A percentile compares a stretch with the other conserved stretches of the same genome.
Evolutionary conservation across 2,329 filamentous ascomycete species (phyloP).

Genomic region (Lithohypha guttulata): DNA sequence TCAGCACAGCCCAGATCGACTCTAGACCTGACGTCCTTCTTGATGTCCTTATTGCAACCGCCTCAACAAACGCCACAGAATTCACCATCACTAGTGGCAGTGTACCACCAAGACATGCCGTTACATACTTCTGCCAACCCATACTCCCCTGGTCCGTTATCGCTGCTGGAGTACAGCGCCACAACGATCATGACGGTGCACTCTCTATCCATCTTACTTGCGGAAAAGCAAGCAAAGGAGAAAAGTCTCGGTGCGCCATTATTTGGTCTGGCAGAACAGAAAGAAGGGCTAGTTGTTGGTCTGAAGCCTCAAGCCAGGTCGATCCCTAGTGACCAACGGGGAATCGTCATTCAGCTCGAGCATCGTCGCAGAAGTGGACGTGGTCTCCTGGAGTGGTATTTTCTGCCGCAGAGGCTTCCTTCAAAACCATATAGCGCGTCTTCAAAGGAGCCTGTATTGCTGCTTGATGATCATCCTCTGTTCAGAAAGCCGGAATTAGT

Average conservation of each 20-base stretch:
- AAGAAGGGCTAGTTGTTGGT: slow-evolving; percentile 68
- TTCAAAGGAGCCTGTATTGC: slow-evolving; percentile 40
- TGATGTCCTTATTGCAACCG: slow-evolving; percentile 58
- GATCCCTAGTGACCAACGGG: slow-evolving; percentile 29
- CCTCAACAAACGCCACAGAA: slow-evolving; percentile 19
- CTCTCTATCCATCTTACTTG: slow-evolving; percentile 63
- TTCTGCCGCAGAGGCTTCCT: slow-evolving; percentile 33
- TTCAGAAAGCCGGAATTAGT: slow-evolving; percentile 45
- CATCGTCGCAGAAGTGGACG: slow-evolving; percentile 73
- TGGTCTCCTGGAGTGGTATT: slow-evolving; percentile 60
- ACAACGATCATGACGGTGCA: slow-evolving; percentile 70
- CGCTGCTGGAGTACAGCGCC: slow-evolving; percentile 70
- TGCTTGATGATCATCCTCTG: slow-evolving; percentile 67
- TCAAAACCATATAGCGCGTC: slow-evolving; percentile 21
- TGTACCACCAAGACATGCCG: slow-evolving; percentile 76
- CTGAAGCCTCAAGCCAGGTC: slow-evolving; percentile 28
- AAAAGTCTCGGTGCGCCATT: slow-evolving; percentile 63
- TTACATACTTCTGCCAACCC: slow-evolving; percentile 28
- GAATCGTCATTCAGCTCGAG: slow-evolving; percentile 73
- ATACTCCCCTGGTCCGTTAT: slow-evolving; percentile 56
- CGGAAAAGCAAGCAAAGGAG: slow-evolving; percentile 63
- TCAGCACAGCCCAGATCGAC: slow-evolving; percentile 11
- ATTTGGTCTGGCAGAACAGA: slow-evolving; percentile 66
- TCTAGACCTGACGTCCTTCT: slow-evolving; percentile 54
- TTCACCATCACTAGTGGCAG: slow-evolving; percentile 59